Base-by-base conservation (phyloP, 345 rosid species). In the Kandelia obovata region DNA sequence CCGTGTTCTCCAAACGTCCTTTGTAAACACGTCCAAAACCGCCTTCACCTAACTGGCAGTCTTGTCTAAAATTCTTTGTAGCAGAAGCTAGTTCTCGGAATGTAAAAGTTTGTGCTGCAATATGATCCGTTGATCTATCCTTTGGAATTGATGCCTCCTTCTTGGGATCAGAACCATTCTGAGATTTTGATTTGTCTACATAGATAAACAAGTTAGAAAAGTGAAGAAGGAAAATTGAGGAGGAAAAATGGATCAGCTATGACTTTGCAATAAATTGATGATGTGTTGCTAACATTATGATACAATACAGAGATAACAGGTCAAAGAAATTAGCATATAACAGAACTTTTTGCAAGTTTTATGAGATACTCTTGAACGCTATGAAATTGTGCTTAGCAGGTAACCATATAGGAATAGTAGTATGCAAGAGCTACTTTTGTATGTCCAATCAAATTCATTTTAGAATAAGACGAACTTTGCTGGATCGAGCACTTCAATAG, bases 1-100 rank as follows among this genome's bases (percentile, higher is more conserved):
- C 99, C 47, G 91, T 86, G 78, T 83, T 88, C 84, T 92, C 99
- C 76, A 95, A 79, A 35, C 79, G 90, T 49, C 97, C 99, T 76
- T 89, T 88, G 81, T 95, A 92, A 64, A 95, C 99, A 73, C 81
- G 96, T 51, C 99, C 99, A 61, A 92, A 92, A 15, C 99, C 99
- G 35, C 97, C 97, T 88, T 95, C 99, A 61, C 97, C 99, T 65
- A 95, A 67, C 27, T 86, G 85, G 70, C 88, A 87, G 80, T 95
- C 97, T 30, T 78, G 92, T 74, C 89, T 76, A 62, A 95, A 95
- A 73, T 84, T 84, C 66, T 90, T 92, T 58, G 97, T 92, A 21
- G 96, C 96, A 52, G 85, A 79, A 46, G 96, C 99, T 79, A 95
- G 89, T 81, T 95, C 99, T 58, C 86, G 73, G 71, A 91, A 95